These are phyloP conservation scores for Dictyostelium firmibasis DNA, from an alignment of 78 protist genomes.

Conservation along the genomic window DNA sequence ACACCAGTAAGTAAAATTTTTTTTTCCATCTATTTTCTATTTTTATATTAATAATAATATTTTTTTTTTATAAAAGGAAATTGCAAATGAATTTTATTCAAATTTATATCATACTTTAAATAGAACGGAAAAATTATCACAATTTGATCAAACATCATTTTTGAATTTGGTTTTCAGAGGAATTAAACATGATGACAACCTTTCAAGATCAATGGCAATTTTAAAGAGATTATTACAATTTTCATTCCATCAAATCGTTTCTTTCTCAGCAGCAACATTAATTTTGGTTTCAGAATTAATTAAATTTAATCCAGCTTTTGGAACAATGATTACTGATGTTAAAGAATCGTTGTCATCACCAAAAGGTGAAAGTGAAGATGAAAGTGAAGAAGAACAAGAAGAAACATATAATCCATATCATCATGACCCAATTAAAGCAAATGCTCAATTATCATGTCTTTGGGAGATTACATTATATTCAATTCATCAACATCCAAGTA, in stretches of 20 bases:
- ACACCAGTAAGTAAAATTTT: constrained; percentile 17
- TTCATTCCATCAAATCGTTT: constrained; percentile 35
- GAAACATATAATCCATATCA: constrained; percentile 55
- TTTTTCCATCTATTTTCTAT: background rate
- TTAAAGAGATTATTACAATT: constrained; percentile 58
- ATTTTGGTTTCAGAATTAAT: constrained; percentile 44
- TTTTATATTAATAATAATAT: background rate
- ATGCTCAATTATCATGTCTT: constrained; percentile 66
- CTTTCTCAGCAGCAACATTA: constrained; percentile 8
- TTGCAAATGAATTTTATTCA: constrained; percentile 15
- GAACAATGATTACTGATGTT: background rate
- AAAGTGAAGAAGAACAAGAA: background rate
- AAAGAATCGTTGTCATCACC: too few species aligned
- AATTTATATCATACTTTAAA: constrained; percentile 18
- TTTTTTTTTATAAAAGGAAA: background rate
- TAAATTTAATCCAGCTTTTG: constrained; percentile 9
- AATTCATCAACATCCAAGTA: constrained; percentile 84
- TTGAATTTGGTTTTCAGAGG: constrained; percentile 34
- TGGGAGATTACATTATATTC: constrained; percentile 69
- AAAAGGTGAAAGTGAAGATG: background rate
- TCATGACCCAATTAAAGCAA: constrained; percentile 73
- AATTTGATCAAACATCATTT: constrained; percentile 70
- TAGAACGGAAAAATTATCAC: constrained; percentile 21
- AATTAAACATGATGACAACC: constrained; percentile 34
- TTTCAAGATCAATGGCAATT: constrained; percentile 22